Conservation (phyloP, 331 rosid genomes). For the Saraca asoca region DNA sequence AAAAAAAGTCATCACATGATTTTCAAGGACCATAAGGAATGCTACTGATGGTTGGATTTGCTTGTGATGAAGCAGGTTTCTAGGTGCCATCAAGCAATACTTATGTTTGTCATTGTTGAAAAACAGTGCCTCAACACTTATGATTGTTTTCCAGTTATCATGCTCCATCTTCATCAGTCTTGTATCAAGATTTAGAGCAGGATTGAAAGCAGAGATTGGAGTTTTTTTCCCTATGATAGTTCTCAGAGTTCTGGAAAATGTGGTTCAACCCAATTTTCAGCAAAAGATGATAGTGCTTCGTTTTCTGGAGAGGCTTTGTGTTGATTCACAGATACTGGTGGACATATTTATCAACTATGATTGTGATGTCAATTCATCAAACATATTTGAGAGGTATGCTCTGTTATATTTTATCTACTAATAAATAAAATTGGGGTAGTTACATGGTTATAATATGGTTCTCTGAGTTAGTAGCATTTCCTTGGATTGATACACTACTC, state of each 20-base stretch:
- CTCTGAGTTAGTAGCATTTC: conserved; percentile 31
- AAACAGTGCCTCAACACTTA: conserved; percentile 97
- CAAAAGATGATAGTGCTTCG: conserved; percentile 98
- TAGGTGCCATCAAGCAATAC: conserved; percentile 99
- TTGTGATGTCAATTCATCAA: conserved; percentile 98
- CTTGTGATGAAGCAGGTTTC: conserved; percentile 72
- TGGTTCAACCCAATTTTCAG: conserved; percentile 94
- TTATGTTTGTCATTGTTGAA: conserved; percentile 91
- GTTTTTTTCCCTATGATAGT: conserved; percentile 99
- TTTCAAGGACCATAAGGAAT: conserved; percentile 22
- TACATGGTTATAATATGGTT: conserved; percentile 27
- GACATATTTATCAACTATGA: conserved; percentile 96
- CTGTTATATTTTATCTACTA: conserved; percentile 25
- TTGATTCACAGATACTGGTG: conserved; percentile 94
- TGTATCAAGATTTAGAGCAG: conserved; percentile 97
- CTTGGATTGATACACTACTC: conserved; percentile 18
- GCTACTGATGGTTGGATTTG: conserved; percentile 36
- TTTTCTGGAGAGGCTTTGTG: conserved; percentile 89
- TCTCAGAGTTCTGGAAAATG: conserved; percentile 96
- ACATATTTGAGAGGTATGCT: conserved; percentile 96
- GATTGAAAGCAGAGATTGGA: conserved; percentile 98
- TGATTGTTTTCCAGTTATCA: conserved; percentile 93
- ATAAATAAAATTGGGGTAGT: conserved; percentile 18
- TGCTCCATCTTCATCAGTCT: conserved; percentile 98
- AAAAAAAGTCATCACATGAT: background rate